Evolutionary conservation across 176 grass and related monocot species (phyloP).

Genomic region (Neostapfia colusana): DNA sequence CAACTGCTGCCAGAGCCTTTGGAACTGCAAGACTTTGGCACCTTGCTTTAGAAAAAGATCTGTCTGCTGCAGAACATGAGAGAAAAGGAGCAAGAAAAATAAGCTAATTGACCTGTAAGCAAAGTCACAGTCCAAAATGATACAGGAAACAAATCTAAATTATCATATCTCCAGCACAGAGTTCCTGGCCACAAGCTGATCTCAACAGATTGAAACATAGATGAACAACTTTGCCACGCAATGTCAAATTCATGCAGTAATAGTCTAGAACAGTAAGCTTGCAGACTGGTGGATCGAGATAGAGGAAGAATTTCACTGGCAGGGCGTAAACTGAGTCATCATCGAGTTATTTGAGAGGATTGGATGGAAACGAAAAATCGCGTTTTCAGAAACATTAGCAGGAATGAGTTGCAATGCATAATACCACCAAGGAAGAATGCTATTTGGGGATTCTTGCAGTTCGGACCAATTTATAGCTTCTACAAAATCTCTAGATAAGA

Average conservation of each 20-base stretch:
- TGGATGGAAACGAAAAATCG: background rate
- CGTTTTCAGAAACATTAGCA: background rate
- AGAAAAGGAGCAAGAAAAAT: constrained; percentile 16
- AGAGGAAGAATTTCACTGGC: background rate
- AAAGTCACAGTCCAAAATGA: background rate
- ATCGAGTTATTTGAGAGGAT: background rate
- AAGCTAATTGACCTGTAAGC: constrained; percentile 2
- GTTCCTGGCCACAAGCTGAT: background rate
- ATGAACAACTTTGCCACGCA: background rate
- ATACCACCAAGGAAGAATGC: background rate
- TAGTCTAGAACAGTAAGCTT: background rate
- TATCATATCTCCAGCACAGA: constrained; percentile 3
- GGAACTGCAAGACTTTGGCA: constrained; percentile 47
- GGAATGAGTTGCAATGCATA: background rate
- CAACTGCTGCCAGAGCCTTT: constrained; percentile 53
- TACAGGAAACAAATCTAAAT: constrained; percentile 18
- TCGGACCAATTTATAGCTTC: background rate
- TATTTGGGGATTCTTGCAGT: background rate
- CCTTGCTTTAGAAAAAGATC: constrained; percentile 44
- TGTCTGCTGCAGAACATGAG: constrained; percentile 59
- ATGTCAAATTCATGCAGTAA: background rate
- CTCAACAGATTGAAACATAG: background rate
- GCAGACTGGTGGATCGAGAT: background rate
- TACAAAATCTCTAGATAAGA: background rate
- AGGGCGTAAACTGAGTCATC: background rate